These are phyloP conservation scores for Yamadazyma membranifaciens DNA, from an alignment of 1,139 yeast genomes.

Conservation along the genomic window DNA sequence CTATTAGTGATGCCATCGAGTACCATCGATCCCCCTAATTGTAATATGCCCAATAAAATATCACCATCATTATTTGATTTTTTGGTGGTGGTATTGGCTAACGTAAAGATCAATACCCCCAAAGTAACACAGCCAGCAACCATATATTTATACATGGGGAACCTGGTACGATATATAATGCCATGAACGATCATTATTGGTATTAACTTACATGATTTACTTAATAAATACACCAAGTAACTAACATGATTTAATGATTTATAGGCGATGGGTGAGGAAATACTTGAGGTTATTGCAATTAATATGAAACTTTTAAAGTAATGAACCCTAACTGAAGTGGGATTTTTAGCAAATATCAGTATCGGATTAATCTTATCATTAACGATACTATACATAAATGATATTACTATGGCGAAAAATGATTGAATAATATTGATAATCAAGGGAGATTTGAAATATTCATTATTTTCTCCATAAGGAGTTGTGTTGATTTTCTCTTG, in stretches of 20 bases:
- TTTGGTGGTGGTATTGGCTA: slow-evolving; percentile 30
- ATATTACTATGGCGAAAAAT: slow-evolving; percentile 66
- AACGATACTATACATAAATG: slow-evolving; percentile 53
- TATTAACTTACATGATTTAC: slow-evolving; percentile 88
- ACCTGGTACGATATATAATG: slow-evolving; percentile 65
- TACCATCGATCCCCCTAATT: slow-evolving; percentile 62
- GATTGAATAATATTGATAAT: slow-evolving; percentile 76
- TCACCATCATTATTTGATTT: slow-evolving; percentile 38
- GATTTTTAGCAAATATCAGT: slow-evolving; percentile 26
- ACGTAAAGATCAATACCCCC: slow-evolving; percentile 81
- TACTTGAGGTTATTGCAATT: slow-evolving; percentile 75
- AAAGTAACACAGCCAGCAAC: slow-evolving; percentile 75
- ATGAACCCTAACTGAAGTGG: slow-evolving; percentile 17
- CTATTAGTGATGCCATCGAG: slow-evolving; percentile 93
- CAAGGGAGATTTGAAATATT: slow-evolving; percentile 70
- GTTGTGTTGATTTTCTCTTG: slow-evolving; percentile 87
- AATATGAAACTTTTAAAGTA: slow-evolving; percentile 47
- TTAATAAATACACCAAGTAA: slow-evolving; percentile 78
- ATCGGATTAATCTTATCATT: slow-evolving; percentile 31
- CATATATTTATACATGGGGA: slow-evolving; percentile 71
- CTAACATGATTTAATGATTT: slow-evolving; percentile 79
- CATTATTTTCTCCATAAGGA: slow-evolving; percentile 55
- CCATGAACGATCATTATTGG: slow-evolving; percentile 89
- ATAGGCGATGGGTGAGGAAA: slow-evolving; percentile 80
- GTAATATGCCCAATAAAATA: slow-evolving; percentile 54